Evolutionary conservation across 2,329 filamentous ascomycete genomes (phyloP).

Genomic region (Aspergillus amoenus): DNA sequence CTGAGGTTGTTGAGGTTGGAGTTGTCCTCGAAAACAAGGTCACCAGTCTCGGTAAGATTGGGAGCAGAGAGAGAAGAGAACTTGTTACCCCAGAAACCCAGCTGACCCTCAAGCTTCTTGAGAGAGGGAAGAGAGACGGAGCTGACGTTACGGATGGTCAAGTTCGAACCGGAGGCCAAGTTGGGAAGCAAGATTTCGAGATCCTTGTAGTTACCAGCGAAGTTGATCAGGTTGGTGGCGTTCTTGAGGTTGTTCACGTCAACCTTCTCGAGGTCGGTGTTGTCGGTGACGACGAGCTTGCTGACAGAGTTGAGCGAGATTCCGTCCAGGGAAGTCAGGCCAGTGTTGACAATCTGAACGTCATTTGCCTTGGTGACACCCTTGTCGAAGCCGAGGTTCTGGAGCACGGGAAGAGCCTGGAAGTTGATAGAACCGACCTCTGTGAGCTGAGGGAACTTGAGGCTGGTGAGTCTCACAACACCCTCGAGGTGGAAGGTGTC

Average conservation of each 20-base stretch:
- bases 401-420: constrained; percentile 67
- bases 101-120: constrained; percentile 69
- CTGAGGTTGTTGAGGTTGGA: constrained; percentile 68
- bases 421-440: constrained; percentile 68
- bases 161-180: constrained; percentile 74
- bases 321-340: constrained; percentile 73
- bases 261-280: constrained; percentile 73
- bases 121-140: constrained; percentile 73
- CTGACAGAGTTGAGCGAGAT: constrained; percentile 75
- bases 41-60: constrained; percentile 49
- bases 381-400: constrained; percentile 60
- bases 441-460: constrained; percentile 66
- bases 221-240: constrained; percentile 67
- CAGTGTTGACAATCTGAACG: constrained; percentile 82
- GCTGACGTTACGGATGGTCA: constrained; percentile 79
- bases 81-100: constrained; percentile 78
- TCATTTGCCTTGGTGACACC: constrained; percentile 65
- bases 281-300: constrained; percentile 84
- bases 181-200: constrained; percentile 74
- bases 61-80: constrained; percentile 46
- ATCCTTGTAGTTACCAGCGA: constrained; percentile 76
- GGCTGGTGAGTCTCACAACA: constrained; percentile 65
- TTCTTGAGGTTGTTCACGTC: constrained; percentile 72
- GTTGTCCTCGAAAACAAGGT: constrained; percentile 60
- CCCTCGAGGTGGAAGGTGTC: constrained; percentile 69